These are phyloP conservation scores for Trichoderma sp. DNA, from an alignment of 2,329 filamentous ascomycete species.

Conservation along the genomic window DNA sequence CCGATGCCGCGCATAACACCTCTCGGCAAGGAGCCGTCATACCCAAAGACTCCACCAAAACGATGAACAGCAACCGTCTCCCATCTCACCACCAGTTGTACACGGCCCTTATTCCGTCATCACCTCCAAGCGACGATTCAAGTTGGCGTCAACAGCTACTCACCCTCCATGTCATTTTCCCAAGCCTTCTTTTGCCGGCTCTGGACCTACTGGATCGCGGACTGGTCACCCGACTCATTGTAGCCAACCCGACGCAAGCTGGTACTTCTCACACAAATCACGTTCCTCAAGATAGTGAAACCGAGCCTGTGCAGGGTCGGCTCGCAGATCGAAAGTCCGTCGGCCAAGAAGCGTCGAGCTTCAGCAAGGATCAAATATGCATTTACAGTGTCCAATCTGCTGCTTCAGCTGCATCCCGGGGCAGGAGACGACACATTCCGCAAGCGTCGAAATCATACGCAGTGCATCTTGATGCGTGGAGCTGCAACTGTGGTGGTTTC, in stretches of 20 bases:
- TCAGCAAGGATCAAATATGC: slow-evolving; percentile 25
- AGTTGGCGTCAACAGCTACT: slow-evolving; percentile 64
- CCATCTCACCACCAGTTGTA: slow-evolving; percentile 51
- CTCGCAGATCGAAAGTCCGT: no score
- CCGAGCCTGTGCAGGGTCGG: background rate
- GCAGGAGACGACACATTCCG: slow-evolving; percentile 30
- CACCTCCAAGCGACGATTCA: background rate
- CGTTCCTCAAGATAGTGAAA: background rate
- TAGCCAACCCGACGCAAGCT: background rate
- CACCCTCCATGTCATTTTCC: slow-evolving; percentile 84
- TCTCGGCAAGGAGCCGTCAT: background rate
- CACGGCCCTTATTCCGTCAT: slow-evolving; percentile 54
- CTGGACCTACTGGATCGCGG: slow-evolving; percentile 83
- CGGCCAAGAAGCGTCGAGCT: background rate
- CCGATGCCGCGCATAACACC: background rate
- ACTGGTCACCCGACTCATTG: slow-evolving; percentile 63
- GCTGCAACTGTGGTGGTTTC: slow-evolving; percentile 87
- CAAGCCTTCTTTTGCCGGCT: slow-evolving; percentile 77
- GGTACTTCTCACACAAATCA: background rate
- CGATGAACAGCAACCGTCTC: slow-evolving; percentile 32
- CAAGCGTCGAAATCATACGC: slow-evolving; percentile 56
- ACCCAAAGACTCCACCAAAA: background rate
- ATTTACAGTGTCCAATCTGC: slow-evolving; percentile 70
- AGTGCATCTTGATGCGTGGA: slow-evolving; percentile 78
- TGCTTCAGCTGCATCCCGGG: slow-evolving; percentile 40